Evolutionary conservation across 352 stramenopile species (phyloP), one percentile per base, ranked within the genome.

Genomic region (Phytophthora uliginosa): DNA sequence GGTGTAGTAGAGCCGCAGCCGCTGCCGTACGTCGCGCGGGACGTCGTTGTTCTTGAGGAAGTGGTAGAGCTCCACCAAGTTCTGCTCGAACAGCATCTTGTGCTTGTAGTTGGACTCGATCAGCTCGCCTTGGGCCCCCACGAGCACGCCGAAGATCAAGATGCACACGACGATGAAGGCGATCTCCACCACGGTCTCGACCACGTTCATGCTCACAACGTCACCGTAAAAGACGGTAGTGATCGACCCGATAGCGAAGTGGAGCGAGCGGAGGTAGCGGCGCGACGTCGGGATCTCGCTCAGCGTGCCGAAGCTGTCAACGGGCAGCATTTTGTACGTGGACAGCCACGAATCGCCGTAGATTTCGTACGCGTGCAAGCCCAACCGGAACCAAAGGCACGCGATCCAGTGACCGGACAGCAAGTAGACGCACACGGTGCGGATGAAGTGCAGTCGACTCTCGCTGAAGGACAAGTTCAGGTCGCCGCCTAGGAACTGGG

Each of bases 191-290:
- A 89, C 64, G 0, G 81, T 88, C 59, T 93, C 86, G 13, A 87
- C 22, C 15, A 88, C 66, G 63, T 93, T 93, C 61, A 81, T 78
- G 31, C 83, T 89, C 38, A 80, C 81, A 10, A 93, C 89, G 47
- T 93, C 86, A 0, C 86, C 84, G 48, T 91, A 93, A 20, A 91
- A 92, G 3, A 91, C 81, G 1, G 86, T 93, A 1, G 86, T 84
- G 64, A 91, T 92, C 13, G 86, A 92, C 12, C 83, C 84, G 7
- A 79, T 78, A 0, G 81, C 78, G 51, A 92, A 93, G 47, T 93
- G 85, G 7, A 88, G 68, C 15, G 84, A 83, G 1, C 84, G 84
- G 26, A 92, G 40, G 62, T 93, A 93, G 7, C 77, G 76, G 7
- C 84, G 75, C 17, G 71, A 69, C 3, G 76, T 74, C 2, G 82